Evolutionary conservation across 192 early-diverging fungal genomes (phyloP), one percentile per base, ranked within the genome.

Genomic region (Mortierella antarctica): DNA sequence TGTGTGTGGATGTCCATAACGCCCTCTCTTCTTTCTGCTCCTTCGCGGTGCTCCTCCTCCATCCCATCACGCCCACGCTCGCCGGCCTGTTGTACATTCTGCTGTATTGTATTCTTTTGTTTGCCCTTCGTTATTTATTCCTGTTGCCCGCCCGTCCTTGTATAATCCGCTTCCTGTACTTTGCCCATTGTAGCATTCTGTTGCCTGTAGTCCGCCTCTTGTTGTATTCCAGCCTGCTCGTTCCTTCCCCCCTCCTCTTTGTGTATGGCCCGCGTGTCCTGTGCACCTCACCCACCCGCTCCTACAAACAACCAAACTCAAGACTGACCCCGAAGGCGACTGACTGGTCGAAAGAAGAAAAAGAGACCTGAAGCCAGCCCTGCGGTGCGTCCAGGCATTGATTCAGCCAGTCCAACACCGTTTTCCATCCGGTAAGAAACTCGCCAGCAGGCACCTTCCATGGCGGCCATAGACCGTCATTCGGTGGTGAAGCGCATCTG

Each of bases 101-200:
- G 47, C 56, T 60, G 57, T 70, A 61, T 58, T 65, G 48, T 71
- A 73, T 58, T 49, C 52, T 23, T 57, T 45, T 47, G 46, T 48
- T 15, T 21, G 7, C 54, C 9, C 23, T 52, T 47, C 18, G 40
- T 21, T 58, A 6, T 49, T 62, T 23, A 23, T 57, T 57, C 21
- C 15, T 45, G 39, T 52, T 45, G 42, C 23, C 44, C 63, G 48
- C 50, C 64, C 62, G 39, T 65, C 42, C 48, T 48, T 47, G 14
- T 39, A 49, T n/a, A 65, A 46, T 55, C 17, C 20, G 44, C 3
- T 17, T 51, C 23, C 18, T 52, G 23, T 42, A 39, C 12, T 51
- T 7, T 21, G 6, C 44, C 20, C 65, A 40, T 40, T 61, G 57
- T 57, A 50, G 50, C 20, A 62, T 57, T 42, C 12, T 48, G 51